phyloP scores from a whole-genome alignment of 2,329 filamentous ascomycete species.

The Albophoma yamanashiensis region DNA sequence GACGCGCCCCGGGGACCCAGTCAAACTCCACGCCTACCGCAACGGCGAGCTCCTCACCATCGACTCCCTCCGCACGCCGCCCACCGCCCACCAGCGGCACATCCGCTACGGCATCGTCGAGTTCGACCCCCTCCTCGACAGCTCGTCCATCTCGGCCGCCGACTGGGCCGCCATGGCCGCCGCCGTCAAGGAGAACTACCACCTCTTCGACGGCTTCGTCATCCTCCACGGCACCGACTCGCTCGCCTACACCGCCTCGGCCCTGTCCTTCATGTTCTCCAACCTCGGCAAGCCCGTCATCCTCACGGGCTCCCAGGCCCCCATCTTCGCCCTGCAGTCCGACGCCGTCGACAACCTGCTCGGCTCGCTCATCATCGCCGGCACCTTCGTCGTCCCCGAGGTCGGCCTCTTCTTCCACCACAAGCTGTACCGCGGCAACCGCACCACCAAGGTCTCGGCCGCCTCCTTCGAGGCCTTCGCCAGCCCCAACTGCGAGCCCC shows the following conservation, averaged over 20 bases:
- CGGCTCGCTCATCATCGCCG: conserved; percentile 78
- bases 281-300: conserved; percentile 88
- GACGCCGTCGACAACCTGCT: conserved; percentile 88
- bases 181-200: conserved; percentile 76
- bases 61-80: conserved; percentile 66
- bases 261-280: conserved; percentile 85
- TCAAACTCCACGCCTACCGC: conserved; percentile 39
- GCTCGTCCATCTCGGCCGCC: conserved; percentile 75
- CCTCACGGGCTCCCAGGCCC: conserved; percentile 71
- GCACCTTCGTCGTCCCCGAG: conserved; percentile 86
- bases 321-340: conserved; percentile 82
- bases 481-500: conserved; percentile 73
- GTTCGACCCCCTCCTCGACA: conserved; percentile 77
- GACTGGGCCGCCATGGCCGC: conserved; percentile 80
- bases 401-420: conserved; percentile 93
- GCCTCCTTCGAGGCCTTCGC: conserved; percentile 81
- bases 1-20: conserved; percentile 13
- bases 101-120: conserved; percentile 79
- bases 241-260: conserved; percentile 79
- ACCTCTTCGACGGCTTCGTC: conserved; percentile 81
- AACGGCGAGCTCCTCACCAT: conserved; percentile 40
- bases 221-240: conserved; percentile 88
- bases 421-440: conserved; percentile 78
- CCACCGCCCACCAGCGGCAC: conserved; percentile 68
- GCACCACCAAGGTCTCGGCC: conserved; percentile 79